phyloP scores from a whole-genome alignment of 306 rosid species.

The Glycine latifolia region DNA sequence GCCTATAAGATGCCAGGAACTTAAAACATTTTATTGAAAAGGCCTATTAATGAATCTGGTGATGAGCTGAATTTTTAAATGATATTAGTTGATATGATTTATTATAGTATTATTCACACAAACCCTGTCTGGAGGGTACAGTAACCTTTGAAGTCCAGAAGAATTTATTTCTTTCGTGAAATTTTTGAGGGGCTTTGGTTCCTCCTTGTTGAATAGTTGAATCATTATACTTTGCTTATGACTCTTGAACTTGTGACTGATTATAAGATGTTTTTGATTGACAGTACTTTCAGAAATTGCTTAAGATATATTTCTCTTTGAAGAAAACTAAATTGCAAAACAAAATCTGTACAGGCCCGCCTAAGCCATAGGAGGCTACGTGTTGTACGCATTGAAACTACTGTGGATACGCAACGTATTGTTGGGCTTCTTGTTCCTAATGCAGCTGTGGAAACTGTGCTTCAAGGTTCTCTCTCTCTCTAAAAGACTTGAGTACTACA shows the following conservation, averaged over 20 bases:
- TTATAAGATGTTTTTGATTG: constrained; percentile 18
- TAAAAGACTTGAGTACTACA: no score
- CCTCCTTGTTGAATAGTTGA: background rate
- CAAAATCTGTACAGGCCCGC: constrained; percentile 67
- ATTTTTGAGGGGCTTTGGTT: background rate
- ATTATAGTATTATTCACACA: no score
- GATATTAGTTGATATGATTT: no score
- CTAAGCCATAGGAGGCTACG: constrained; percentile 92
- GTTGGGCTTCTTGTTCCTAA: constrained; percentile 97
- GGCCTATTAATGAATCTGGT: background rate
- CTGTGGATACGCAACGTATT: constrained; percentile 73
- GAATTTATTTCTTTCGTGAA: constrained; percentile 12
- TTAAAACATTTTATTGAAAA: constrained; percentile 24
- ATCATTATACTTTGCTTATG: constrained; percentile 22
- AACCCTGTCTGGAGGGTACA: background rate
- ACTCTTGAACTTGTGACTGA: constrained; percentile 1
- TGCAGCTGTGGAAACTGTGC: constrained; percentile 91
- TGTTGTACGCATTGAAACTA: constrained; percentile 93
- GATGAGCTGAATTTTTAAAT: constrained; percentile 23
- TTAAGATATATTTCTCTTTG: constrained; percentile 7
- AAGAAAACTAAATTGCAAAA: constrained; percentile 31
- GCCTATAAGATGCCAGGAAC: constrained; percentile 22
- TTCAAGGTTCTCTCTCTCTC: constrained; percentile 67
- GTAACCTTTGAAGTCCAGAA: constrained; percentile 23
- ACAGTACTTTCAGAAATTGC: constrained; percentile 9